Evolutionary conservation across 805 yeast genomes (phyloP), one percentile per base, ranked within the genome.

Genomic region (Saturnispora quitensis): DNA sequence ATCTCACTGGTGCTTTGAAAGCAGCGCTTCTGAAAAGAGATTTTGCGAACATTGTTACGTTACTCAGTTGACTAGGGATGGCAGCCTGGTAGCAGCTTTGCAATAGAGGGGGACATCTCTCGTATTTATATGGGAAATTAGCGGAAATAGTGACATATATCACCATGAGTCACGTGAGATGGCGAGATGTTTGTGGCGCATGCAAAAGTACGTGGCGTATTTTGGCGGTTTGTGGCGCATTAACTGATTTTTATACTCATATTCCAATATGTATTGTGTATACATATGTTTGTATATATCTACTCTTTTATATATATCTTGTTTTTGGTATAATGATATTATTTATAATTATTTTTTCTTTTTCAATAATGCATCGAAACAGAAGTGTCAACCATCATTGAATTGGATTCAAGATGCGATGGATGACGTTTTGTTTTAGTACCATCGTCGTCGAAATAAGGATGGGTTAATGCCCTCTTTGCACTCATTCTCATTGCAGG

Each of bases 401-500:
- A 13, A 31, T 35, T 49, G 36, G 51, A 43, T 31, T 49, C 46
- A 18, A 27, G 15, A 9, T 13, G 27, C 3, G 35, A 22, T 42
- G 63, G 68, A 51, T 63, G 65, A 47, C 65, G 65, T 45, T 66
- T 68, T 22, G 59, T 47, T 15, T 58, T 59, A 28, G 58, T 61
- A 20, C 40, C 42, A 20, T 58, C 57, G 18, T 55, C 58, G 8
- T 75, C 82, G 52, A 88, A 89, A 67, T 89, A 93, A 10, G 96
- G 95, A 69, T 91, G 98, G 58, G 77, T 64, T 54, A 90, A 76
- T 2, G 98, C 97, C 57, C 97, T 77, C 70, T 89, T 90, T 50
- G 99, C 99, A 62, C 95, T 84, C 60, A 93, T 86, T 67, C 99
- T 77, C 56, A 84, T 80, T 48, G 95, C 89, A 20, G 99, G 99